Conservation (phyloP, 163 green algal genomes). For the Chlorella variabilis region DNA sequence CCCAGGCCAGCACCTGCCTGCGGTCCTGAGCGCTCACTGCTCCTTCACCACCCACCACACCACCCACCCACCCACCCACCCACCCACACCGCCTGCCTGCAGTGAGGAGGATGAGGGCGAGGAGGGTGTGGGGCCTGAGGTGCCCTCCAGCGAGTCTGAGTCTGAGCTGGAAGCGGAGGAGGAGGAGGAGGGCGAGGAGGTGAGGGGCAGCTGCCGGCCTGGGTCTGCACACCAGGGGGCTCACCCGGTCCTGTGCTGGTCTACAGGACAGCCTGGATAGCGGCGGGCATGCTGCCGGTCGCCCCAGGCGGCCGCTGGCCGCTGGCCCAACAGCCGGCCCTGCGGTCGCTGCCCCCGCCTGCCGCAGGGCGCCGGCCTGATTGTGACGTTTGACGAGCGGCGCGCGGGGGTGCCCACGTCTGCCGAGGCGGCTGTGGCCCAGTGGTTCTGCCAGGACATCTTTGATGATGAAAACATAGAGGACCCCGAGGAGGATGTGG, state of each 20-base stretch:
- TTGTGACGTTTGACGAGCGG: constrained; percentile 81
- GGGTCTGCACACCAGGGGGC: no score
- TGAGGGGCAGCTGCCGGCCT: constrained; percentile 11
- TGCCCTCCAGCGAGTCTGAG: constrained; percentile 9
- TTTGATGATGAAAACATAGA: constrained; percentile 63
- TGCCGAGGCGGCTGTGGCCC: constrained; percentile 67
- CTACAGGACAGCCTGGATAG: no score
- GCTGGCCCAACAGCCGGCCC: no score
- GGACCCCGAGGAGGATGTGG: constrained; percentile 37
- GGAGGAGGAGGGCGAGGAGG: constrained; percentile 21
- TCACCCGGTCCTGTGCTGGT: no score
- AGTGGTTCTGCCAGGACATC: constrained; percentile 97
- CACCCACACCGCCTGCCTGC: no score
- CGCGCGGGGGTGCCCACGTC: constrained; percentile 57
- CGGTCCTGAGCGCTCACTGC: no score
- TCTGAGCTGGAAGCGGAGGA: constrained; percentile 37
- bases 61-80: no score
- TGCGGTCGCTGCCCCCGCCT: no score
- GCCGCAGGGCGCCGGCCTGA: constrained; percentile 67
- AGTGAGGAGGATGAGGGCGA: constrained; percentile 34
- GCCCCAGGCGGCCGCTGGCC: no score
- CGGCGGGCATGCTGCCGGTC: no score
- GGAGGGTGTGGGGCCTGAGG: not conserved
- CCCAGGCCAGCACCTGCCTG: no score
- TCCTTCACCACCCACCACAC: no score